Conservation (phyloP, 495 filamentous ascomycete genomes). For the Entonaema liquescens region DNA sequence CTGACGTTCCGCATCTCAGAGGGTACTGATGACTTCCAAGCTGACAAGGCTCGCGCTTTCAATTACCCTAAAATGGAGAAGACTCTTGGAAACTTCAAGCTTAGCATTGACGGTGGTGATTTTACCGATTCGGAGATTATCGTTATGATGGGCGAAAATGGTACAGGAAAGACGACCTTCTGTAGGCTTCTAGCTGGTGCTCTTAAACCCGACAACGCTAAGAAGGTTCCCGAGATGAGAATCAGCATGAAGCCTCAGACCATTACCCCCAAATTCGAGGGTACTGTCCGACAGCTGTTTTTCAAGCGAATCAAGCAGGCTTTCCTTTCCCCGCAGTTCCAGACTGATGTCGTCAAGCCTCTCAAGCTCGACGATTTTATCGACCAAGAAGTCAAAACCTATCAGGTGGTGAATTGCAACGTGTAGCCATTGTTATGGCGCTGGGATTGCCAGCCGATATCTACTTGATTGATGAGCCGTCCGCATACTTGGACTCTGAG, state of each 20-base stretch:
- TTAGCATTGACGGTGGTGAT: constrained; percentile 78
- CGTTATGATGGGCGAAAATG: constrained; percentile 99
- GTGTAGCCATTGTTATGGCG: constrained; percentile 96
- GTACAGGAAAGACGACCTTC: constrained; percentile 96
- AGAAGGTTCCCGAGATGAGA: constrained; percentile 87
- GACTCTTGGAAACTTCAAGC: constrained; percentile 88
- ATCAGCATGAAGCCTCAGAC: constrained; percentile 99
- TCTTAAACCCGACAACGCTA: constrained; percentile 81
- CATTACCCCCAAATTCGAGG: constrained; percentile 96
- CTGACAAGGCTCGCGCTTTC: constrained; percentile 86
- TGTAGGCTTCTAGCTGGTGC: constrained; percentile 94
- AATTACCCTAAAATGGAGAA: constrained; percentile 91
- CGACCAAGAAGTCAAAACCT: constrained; percentile 98
- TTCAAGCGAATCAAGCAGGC: constrained; percentile 98
- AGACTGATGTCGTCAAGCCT: constrained; percentile 99
- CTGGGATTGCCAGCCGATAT: constrained; percentile 97
- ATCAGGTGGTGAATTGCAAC: constrained; percentile 98
- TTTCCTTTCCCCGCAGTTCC: constrained; percentile 96
- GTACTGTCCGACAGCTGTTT: constrained; percentile 88
- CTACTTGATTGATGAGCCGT: constrained; percentile 97
- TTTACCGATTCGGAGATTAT: constrained; percentile 99
- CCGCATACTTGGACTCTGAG: constrained; percentile 95
- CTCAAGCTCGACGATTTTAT: constrained; percentile 98
- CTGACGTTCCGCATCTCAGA: constrained; percentile 96
- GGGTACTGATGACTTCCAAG: constrained; percentile 87